phyloP scores from a whole-genome alignment of 352 stramenopile species.

The Thraustochytrium sp. region DNA sequence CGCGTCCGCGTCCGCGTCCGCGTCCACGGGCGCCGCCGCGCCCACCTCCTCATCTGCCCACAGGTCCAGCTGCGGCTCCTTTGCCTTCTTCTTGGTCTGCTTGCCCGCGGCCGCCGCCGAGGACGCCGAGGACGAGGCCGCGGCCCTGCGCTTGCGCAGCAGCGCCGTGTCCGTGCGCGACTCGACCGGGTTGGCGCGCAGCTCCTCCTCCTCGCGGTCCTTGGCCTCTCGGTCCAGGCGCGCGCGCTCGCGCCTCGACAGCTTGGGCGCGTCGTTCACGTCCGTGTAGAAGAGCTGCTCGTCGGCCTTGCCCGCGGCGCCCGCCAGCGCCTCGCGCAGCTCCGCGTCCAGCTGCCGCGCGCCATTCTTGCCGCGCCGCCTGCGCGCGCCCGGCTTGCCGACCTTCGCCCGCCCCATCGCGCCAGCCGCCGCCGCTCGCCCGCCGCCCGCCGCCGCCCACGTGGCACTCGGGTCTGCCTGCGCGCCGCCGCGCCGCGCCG shows the following conservation, averaged over 20 bases:
- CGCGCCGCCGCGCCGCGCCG: no score
- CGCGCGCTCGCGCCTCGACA: background rate
- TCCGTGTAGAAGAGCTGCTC: background rate
- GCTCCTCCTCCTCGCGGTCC: background rate
- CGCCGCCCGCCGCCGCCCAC: no score
- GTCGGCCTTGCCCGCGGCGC: background rate
- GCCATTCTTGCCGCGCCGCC: background rate
- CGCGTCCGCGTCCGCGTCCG: no score
- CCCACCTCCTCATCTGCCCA: background rate
- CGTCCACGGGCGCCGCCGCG: no score
- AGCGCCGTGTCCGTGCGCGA: background rate
- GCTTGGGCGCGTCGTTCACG: background rate
- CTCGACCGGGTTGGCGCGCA: background rate
- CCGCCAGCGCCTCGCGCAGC: background rate
- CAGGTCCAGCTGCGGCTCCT: background rate
- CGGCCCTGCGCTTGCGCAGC: background rate
- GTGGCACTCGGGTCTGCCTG: no score
- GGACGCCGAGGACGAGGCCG: background rate
- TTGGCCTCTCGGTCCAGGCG: background rate
- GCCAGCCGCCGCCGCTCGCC: no score
- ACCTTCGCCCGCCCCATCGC: background rate
- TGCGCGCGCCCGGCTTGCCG: background rate
- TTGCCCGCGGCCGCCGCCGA: background rate
- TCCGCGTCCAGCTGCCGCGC: background rate
- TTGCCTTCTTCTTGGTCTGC: background rate